Conservation (phyloP, 1,284 basidiomycete genomes). For the Termitomyces sp. region DNA sequence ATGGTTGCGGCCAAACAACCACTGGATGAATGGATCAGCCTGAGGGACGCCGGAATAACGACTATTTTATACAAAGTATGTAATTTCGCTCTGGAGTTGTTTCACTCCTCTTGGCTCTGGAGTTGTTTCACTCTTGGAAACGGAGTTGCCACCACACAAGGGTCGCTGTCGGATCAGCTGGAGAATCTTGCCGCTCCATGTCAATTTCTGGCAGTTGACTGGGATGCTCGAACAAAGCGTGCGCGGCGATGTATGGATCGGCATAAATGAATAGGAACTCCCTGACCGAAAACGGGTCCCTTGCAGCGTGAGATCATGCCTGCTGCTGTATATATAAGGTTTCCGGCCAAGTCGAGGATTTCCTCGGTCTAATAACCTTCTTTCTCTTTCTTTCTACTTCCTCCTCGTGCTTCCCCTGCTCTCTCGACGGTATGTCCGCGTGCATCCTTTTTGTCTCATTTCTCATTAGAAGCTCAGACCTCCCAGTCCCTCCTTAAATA, state of each 20-base stretch:
- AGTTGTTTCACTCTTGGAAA: not conserved
- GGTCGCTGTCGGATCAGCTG: not conserved
- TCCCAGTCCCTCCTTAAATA: conserved; percentile 28
- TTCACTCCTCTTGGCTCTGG: not conserved
- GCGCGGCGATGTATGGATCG: conserved; percentile 3
- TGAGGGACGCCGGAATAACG: not conserved
- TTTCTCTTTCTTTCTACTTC: conserved; percentile 18
- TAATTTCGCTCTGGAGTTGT: not conserved
- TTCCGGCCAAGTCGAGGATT: conserved; percentile 4
- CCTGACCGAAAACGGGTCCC: not conserved
- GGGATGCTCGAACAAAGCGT: conserved; percentile 1
- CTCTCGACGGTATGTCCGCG: conserved; percentile 22
- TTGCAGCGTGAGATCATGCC: conserved; percentile 8
- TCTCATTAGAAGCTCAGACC: conserved; percentile 21
- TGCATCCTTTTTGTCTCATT: conserved; percentile 23
- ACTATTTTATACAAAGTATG: not conserved
- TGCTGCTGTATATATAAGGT: conserved; percentile 13
- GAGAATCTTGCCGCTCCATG: not conserved
- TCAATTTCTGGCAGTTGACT: not conserved
- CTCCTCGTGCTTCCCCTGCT: too few species aligned
- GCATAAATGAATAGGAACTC: conserved; percentile 7
- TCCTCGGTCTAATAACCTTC: conserved; percentile 17
- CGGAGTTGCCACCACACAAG: not conserved
- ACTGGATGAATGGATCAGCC: conserved; percentile 6
- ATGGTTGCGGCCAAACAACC: conserved; percentile 12